Evolutionary conservation across 352 stramenopile genomes (phyloP), one percentile per base, ranked within the genome.

Genomic region (Phytophthora sansomeana): DNA sequence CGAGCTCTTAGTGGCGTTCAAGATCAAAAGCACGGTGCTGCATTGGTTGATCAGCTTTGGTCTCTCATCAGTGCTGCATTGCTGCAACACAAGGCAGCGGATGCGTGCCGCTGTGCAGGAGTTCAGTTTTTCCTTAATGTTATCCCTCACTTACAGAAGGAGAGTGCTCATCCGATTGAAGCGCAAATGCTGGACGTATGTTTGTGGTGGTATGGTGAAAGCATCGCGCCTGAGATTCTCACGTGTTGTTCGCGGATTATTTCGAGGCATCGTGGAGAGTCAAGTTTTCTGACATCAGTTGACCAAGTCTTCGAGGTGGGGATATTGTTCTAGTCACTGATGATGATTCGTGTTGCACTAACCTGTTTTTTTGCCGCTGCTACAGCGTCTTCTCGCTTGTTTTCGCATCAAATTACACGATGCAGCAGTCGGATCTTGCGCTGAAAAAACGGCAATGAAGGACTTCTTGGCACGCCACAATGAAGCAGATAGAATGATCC

Each of bases 101-200:
- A 66, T 7, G 46, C 17, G 0, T 90, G 78, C 39, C 66, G 80
- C 24, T 53, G 63, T 24, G 69, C 63, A 39, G 71, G 69, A 0
- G 52, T 88, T 48, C 78, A 79, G 33, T 89, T 85, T 52, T 92
- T 92, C 38, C 63, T 83, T 21, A 78, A 73, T 21, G 68, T 80
- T 6, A 64, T 84, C 29, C 52, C 74, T 16, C 48, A 62, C 42
- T 38, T 84, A 5, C 43, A 58, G 19, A 65, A 63, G 6, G 33
- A 51, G 1, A 50, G 38, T 19, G 41, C 53, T 29, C 43, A 53
- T 26, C 39, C 52, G 6, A 78, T 88, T 9, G 66, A 85, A 58
- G 52, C 57, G 3, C 68, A 83, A 61, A 74, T 88, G 19, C 46
- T 88, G 5, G 77, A 84, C 10, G 42, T 75, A 8, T 74, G 61